Percentiles rank a stretch among this genome's conserved stretches.
Conservation (phyloP, 169 alveolate genomes). For the Amoebophrya sp. region DNA sequence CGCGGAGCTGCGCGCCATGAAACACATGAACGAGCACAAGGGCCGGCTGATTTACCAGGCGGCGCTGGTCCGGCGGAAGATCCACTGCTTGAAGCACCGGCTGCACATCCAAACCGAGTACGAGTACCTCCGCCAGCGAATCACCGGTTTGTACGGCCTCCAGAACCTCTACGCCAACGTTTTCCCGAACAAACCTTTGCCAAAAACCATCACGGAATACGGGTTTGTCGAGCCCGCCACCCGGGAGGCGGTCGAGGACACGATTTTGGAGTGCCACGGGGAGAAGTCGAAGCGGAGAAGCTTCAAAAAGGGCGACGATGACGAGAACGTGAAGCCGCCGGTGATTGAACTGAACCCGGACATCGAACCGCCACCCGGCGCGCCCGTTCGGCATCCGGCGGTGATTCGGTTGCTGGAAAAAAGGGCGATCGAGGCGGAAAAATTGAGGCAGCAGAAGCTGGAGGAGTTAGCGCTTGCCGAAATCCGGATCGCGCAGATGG, state of each 20-base stretch:
- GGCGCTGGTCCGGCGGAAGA: background rate
- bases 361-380: conserved; percentile 10
- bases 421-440: background rate
- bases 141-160: background rate
- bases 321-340: background rate
- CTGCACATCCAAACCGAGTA: conserved; percentile 2
- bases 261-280: conserved; percentile 20
- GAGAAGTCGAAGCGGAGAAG: background rate
- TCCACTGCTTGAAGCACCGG: background rate
- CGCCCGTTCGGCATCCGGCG: background rate
- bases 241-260: conserved; percentile 1
- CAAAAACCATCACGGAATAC: background rate
- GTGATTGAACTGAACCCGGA: background rate
- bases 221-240: background rate
- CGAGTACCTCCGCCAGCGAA: background rate
- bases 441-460: background rate
- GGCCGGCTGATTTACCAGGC: conserved; percentile 4
- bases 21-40: conserved; percentile 19
- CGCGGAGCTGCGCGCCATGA: background rate
- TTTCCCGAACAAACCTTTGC: background rate
- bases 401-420: background rate
- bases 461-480: background rate
- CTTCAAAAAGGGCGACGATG: background rate
- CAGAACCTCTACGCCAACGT: background rate
- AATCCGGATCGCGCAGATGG: background rate